These are phyloP conservation scores for Tylopilus vinaceipallidus DNA, from an alignment of 768 basidiomycete genomes.

Conservation along the genomic window DNA sequence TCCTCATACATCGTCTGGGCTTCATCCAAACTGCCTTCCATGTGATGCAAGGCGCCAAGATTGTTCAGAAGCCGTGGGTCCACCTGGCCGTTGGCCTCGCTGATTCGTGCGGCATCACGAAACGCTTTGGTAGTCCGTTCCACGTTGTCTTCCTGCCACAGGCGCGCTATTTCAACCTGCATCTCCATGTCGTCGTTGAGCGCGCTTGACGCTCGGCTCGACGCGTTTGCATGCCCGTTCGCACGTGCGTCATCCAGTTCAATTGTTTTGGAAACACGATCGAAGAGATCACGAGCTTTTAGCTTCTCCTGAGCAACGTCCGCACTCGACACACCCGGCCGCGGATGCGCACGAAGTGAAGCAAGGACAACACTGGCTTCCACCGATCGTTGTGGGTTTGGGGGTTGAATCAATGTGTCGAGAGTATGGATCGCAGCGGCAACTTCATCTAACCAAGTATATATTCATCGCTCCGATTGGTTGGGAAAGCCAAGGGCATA, in stretches of 20 bases:
- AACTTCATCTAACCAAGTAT: slow-evolving; percentile 59
- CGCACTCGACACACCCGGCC: slow-evolving; percentile 73
- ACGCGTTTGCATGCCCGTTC: slow-evolving; percentile 36
- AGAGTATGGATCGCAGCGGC: slow-evolving; percentile 84
- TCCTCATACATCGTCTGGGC: slow-evolving; percentile 70
- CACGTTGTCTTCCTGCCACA: slow-evolving; percentile 82
- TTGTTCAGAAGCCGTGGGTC: slow-evolving; percentile 81
- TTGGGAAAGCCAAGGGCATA: slow-evolving; percentile 31
- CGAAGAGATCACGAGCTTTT: slow-evolving; percentile 80
- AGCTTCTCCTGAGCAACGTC: slow-evolving; percentile 71
- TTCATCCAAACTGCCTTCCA: slow-evolving; percentile 57
- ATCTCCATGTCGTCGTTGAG: slow-evolving; percentile 81
- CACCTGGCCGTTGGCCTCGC: slow-evolving; percentile 45
- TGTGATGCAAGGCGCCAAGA: slow-evolving; percentile 69
- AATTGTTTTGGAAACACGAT: slow-evolving; percentile 66
- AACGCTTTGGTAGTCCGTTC: slow-evolving; percentile 74
- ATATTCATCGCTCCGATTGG: background rate
- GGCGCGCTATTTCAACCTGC: slow-evolving; percentile 84
- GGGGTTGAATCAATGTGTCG: slow-evolving; percentile 70
- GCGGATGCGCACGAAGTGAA: slow-evolving; percentile 78
- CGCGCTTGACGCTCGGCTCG: slow-evolving; percentile 44
- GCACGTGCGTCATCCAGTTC: slow-evolving; percentile 56
- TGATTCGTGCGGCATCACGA: slow-evolving; percentile 68
- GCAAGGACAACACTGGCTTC: slow-evolving; percentile 91
- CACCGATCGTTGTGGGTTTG: slow-evolving; percentile 61